Percentiles rank a stretch among this genome's conserved stretches.
These are phyloP conservation scores for Taxawa tesnikishii DNA, from an alignment of 2,329 filamentous ascomycete genomes.

Conservation along the genomic window DNA sequence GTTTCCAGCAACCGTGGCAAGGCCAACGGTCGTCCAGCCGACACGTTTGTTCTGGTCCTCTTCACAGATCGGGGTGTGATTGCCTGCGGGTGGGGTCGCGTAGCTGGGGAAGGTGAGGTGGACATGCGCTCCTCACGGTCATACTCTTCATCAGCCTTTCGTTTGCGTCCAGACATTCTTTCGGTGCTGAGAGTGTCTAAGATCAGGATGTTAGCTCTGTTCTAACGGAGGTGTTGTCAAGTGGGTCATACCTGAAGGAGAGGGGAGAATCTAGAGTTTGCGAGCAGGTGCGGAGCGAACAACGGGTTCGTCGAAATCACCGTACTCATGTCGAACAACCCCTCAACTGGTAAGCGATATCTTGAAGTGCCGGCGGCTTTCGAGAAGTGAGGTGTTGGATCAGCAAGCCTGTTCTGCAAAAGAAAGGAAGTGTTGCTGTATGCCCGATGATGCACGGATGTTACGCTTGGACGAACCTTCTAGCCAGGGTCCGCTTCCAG, in stretches of 20 bases:
- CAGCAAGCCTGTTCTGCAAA: no score
- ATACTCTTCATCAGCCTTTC: constrained; percentile 55
- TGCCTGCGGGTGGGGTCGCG: constrained; percentile 43
- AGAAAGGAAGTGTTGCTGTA: no score
- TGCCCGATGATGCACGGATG: no score
- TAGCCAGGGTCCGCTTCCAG: no score
- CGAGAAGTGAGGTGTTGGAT: no score
- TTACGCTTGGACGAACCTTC: no score
- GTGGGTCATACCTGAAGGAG: constrained; percentile 41
- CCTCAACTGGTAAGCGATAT: no score
- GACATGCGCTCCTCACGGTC: constrained; percentile 75
- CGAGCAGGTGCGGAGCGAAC: constrained; percentile 49
- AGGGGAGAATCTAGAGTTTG: constrained; percentile 48
- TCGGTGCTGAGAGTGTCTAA: constrained; percentile 25
- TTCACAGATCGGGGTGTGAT: constrained; percentile 53
- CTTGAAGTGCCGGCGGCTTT: no score
- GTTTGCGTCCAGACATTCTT: constrained; percentile 51
- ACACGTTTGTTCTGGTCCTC: constrained; percentile 55
- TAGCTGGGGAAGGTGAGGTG: constrained; percentile 66
- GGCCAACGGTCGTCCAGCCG: constrained; percentile 48
- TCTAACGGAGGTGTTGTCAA: constrained; percentile 7
- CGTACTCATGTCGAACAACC: constrained; percentile 49
- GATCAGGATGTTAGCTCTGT: constrained; percentile 16
- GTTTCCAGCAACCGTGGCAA: constrained; percentile 82
- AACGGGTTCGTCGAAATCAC: constrained; percentile 45